A percentile compares a stretch with the other conserved stretches of the same genome.
Conservation (phyloP, 1,139 yeast species). For the Waltiozyma sp. region DNA sequence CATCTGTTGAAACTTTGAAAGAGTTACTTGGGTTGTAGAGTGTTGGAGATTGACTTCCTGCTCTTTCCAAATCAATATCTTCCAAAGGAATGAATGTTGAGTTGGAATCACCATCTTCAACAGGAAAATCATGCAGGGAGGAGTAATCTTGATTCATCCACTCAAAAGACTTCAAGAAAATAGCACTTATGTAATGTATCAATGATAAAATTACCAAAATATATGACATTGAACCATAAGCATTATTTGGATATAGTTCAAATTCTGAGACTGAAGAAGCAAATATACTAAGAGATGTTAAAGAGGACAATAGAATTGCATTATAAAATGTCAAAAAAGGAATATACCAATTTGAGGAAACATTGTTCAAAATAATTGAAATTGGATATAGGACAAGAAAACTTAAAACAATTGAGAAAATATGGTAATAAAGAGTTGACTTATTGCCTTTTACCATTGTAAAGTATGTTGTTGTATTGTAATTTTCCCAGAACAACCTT, state of each 20-base stretch:
- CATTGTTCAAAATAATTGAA: conserved; percentile 51
- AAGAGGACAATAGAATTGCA: conserved; percentile 34
- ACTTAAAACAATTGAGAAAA: conserved; percentile 33
- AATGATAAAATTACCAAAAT: conserved; percentile 43
- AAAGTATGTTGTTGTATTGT: conserved; percentile 73
- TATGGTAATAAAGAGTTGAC: conserved; percentile 48
- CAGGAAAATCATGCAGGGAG: neutral
- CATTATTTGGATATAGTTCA: conserved; percentile 53
- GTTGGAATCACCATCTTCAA: neutral
- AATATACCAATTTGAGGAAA: conserved; percentile 46
- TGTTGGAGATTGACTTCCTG: conserved; percentile 6
- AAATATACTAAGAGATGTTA: conserved; percentile 51
- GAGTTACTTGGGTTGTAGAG: neutral
- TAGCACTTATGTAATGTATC: conserved; percentile 44
- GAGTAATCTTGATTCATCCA: conserved; percentile 22
- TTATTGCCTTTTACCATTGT: conserved; percentile 40
- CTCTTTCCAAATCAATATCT: conserved; percentile 14
- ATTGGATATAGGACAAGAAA: conserved; percentile 60
- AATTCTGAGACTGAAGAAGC: conserved; percentile 49
- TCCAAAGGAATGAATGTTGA: conserved; percentile 18
- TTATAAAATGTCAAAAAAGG: conserved; percentile 45
- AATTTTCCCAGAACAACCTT: conserved; percentile 63
- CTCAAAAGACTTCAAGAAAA: conserved; percentile 29
- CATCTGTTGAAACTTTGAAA: neutral
- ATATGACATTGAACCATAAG: conserved; percentile 56